These are phyloP conservation scores for Talaromyces piceae DNA, from an alignment of 2,329 filamentous ascomycete genomes.

Conservation along the genomic window DNA sequence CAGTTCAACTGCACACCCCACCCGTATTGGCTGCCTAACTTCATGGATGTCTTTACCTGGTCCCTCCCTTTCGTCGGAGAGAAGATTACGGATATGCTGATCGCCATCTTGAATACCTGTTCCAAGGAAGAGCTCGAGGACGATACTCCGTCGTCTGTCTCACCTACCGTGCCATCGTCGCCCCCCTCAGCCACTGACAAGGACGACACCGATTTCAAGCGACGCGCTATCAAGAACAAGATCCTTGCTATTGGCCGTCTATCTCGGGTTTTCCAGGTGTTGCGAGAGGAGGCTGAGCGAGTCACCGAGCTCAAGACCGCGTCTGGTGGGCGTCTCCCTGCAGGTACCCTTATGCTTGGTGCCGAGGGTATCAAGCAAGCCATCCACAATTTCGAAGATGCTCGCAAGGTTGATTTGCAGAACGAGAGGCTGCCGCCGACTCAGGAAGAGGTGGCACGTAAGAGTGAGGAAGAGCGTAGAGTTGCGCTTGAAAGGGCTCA, in stretches of 20 bases:
- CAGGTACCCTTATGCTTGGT: slow-evolving; percentile 94
- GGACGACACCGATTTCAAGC: slow-evolving; percentile 69
- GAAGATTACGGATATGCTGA: slow-evolving; percentile 99
- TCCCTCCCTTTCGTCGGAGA: slow-evolving; percentile 96
- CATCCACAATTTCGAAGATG: slow-evolving; percentile 94
- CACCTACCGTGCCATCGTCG: slow-evolving; percentile 63
- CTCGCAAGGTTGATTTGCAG: slow-evolving; percentile 90
- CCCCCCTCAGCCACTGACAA: slow-evolving; percentile 62
- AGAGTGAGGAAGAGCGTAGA: slow-evolving; percentile 71
- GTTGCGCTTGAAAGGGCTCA: slow-evolving; percentile 80
- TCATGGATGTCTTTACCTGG: slow-evolving; percentile 99
- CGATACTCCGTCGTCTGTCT: slow-evolving; percentile 67
- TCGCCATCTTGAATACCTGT: slow-evolving; percentile 95
- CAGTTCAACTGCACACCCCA: slow-evolving; percentile 99
- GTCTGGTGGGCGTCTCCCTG: slow-evolving; percentile 82
- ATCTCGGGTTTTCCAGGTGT: slow-evolving; percentile 94
- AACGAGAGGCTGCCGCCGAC: slow-evolving; percentile 91
- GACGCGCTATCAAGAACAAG: slow-evolving; percentile 98
- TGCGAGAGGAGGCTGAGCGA: slow-evolving; percentile 93
- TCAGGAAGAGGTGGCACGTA: slow-evolving; percentile 81
- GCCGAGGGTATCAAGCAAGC: slow-evolving; percentile 98
- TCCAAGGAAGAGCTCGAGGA: slow-evolving; percentile 98
- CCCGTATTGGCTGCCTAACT: slow-evolving; percentile 98
- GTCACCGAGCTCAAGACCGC: slow-evolving; percentile 98
- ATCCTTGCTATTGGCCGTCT: slow-evolving; percentile 94